Conservation (phyloP, 1,284 basidiomycete genomes). For the Cryptococcus depauperatus region DNA sequence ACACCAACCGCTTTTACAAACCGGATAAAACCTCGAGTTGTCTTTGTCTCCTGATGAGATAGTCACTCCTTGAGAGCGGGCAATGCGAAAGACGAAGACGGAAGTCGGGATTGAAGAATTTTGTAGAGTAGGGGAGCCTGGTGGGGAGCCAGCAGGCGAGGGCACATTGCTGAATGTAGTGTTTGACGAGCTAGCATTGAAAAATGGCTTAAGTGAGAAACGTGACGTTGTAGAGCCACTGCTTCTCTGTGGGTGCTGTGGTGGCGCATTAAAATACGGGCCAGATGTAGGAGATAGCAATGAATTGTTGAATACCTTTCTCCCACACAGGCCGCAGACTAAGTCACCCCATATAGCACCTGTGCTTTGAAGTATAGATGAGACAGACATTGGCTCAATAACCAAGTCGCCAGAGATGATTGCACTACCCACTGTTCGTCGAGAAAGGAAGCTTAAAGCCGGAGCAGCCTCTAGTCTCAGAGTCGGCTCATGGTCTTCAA, state of each 20-base stretch:
- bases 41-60: conserved; percentile 31
- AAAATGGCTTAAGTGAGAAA: conserved; percentile 40
- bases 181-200: conserved; percentile 23
- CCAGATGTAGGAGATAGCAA: conserved; percentile 16
- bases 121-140: conserved; percentile 22
- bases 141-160: conserved; percentile 25
- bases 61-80: conserved; percentile 18
- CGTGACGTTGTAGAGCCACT: conserved; percentile 14
- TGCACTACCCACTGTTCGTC: conserved; percentile 75
- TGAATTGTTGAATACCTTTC: conserved; percentile 32
- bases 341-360: conserved; percentile 27
- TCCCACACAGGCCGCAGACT: conserved; percentile 67
- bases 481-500: conserved; percentile 91
- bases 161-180: conserved; percentile 21
- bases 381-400: conserved; percentile 66
- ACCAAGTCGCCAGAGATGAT: conserved; percentile 80
- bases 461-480: conserved; percentile 88
- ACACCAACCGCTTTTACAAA: conserved; percentile 58
- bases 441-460: conserved; percentile 84
- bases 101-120: conserved; percentile 15
- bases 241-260: conserved; percentile 17
- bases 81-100: conserved; percentile 46
- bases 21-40: conserved; percentile 52
- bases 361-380: conserved; percentile 22
- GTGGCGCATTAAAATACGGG: conserved; percentile 29